phyloP scores from a whole-genome alignment of 2,329 filamentous ascomycete genomes.

The Pseudomassariella vexata region DNA sequence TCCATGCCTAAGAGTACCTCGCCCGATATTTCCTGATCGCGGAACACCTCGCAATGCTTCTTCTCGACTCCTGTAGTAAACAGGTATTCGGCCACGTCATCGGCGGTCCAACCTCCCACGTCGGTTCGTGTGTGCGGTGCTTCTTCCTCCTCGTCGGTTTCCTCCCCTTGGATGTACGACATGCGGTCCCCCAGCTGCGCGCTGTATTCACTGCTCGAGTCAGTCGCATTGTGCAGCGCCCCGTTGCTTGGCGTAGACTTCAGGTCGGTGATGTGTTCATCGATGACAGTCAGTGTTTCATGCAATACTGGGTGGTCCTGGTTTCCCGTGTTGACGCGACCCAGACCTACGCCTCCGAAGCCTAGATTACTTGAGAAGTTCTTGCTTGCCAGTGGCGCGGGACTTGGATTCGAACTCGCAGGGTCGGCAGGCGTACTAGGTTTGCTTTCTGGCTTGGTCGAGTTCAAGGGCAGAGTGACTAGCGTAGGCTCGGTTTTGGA shows the following conservation, averaged over 20 bases:
- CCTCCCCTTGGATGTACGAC: constrained; percentile 89
- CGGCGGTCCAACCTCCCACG: constrained; percentile 73
- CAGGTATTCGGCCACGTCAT: constrained; percentile 82
- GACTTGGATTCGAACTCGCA: not conserved
- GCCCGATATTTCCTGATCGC: constrained; percentile 91
- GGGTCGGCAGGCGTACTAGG: constrained; percentile 21
- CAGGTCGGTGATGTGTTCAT: constrained; percentile 93
- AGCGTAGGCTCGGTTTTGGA: constrained; percentile 22
- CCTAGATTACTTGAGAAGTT: constrained; percentile 25
- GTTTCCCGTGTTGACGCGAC: constrained; percentile 36
- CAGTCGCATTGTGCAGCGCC: constrained; percentile 51
- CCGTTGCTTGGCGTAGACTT: constrained; percentile 49
- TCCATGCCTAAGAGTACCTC: constrained; percentile 94
- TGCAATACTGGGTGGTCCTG: constrained; percentile 68
- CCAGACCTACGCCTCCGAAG: constrained; percentile 28
- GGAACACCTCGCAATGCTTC: constrained; percentile 88
- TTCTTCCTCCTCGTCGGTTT: constrained; percentile 90
- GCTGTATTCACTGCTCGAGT: constrained; percentile 89
- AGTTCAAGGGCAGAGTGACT: constrained; percentile 35
- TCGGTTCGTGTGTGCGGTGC: constrained; percentile 61
- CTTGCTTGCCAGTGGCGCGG: constrained; percentile 18
- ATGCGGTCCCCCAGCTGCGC: constrained; percentile 68
- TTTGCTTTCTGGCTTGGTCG: constrained; percentile 29
- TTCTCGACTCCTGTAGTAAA: constrained; percentile 81
- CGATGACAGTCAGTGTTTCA: constrained; percentile 91